Conservation (phyloP, 2,329 filamentous ascomycete genomes). For the Domatiomyces catenatus region DNA sequence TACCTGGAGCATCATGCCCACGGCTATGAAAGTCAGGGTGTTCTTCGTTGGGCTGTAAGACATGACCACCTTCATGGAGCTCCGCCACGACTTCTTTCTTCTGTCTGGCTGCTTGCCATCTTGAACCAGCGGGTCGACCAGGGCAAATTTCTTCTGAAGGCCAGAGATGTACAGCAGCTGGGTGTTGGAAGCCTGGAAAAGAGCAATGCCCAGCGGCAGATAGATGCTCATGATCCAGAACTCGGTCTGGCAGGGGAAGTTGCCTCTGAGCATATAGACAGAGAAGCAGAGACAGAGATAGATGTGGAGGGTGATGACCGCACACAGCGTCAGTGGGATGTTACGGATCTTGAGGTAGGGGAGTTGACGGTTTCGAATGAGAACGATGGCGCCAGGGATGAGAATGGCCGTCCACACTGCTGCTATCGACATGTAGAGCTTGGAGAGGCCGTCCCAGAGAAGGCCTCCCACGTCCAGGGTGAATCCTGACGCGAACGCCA, state of each 20-base stretch:
- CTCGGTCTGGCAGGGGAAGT: conserved; percentile 37
- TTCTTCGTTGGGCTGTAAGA: conserved; percentile 33
- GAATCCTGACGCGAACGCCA: conserved; percentile 8
- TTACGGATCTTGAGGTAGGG: conserved; percentile 26
- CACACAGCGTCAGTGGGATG: conserved; percentile 23
- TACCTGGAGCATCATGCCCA: conserved; percentile 45
- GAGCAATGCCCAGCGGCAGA: conserved; percentile 48
- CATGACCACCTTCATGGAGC: conserved; percentile 25
- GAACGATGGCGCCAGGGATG: conserved; percentile 20
- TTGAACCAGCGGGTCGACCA: background rate
- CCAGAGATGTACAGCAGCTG: conserved; percentile 45
- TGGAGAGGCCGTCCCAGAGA: conserved; percentile 15
- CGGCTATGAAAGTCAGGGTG: conserved; percentile 36
- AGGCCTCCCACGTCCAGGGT: conserved; percentile 14
- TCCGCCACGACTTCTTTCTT: conserved; percentile 16
- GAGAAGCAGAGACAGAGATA: conserved; percentile 25
- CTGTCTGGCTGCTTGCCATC: conserved; percentile 4
- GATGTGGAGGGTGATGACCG: conserved; percentile 25
- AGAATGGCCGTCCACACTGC: conserved; percentile 23
- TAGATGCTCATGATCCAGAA: conserved; percentile 55
- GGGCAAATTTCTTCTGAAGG: conserved; percentile 29
- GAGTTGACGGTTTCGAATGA: conserved; percentile 21
- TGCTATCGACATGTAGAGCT: conserved; percentile 14
- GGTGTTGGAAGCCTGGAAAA: conserved; percentile 50
- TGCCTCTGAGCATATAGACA: conserved; percentile 22